Base-by-base conservation (phyloP, 208 protist species). In the Trypanosoma cruzi region DNA sequence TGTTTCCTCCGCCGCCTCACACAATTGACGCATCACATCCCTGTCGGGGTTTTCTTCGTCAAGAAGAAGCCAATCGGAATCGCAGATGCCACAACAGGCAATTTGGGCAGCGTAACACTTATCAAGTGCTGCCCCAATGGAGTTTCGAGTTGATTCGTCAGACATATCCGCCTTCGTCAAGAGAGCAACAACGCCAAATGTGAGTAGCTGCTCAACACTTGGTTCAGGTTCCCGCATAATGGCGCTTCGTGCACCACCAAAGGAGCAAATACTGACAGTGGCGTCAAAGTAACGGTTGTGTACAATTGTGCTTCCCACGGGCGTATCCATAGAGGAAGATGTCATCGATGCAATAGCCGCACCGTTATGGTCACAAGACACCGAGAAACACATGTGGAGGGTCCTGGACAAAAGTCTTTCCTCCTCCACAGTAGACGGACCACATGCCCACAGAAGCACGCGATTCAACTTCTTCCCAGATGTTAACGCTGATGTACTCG, bases 211-310 rank as follows among this genome's bases (percentile, higher is more conserved):
- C 10, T 62, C 55, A 0, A 52, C 26, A 14, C 53, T 65, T 49
- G 31, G 55, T 31, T 44, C 24, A 24, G 42, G 7, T 10, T 63
- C 55, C 11, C 54, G 40, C 28, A 63, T 40, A 32, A 69, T 36
- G 20, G 44, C 16, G 26, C 22, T 54, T 7, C 70, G 63, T 31
- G 63, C 63, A 0, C 70, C 70, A 57, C 70, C 70, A 37, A 56
- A 58, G 37, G 40, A 75, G 46, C 69, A 34, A n/a, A 75, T 20
- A 59, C 37, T 13, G 54, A 84, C 73, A 34, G 31, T 26, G 5
- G 78, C 57, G 18, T 80, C 75, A 40, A 80, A 88, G 57, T 87
- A 83, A 34, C 67, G 56, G 50, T 79, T 84, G 5, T 20, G 18
- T 2, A 79, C 42, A 65, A 32, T 22, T 1, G 34, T 24, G 11